These are phyloP conservation scores for Colletotrichum sp. DNA, from an alignment of 2,329 filamentous ascomycete genomes.

Conservation along the genomic window DNA sequence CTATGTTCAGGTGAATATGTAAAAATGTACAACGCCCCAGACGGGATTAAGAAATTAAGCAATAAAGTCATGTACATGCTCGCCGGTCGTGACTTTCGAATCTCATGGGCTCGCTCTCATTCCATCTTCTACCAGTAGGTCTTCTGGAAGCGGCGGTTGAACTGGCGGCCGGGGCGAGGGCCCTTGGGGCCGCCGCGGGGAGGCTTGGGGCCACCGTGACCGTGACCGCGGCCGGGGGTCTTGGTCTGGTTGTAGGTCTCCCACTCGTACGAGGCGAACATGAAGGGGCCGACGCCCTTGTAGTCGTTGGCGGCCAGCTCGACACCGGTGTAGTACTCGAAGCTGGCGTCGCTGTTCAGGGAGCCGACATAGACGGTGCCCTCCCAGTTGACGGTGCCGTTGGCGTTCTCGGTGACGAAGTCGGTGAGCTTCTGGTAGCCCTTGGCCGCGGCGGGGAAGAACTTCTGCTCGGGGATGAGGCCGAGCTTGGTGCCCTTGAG, in stretches of 20 bases:
- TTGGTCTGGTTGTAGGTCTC: constrained; percentile 21
- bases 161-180: neutral
- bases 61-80: constrained; percentile 14
- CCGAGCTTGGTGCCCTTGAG: constrained; percentile 31
- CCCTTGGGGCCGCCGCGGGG: neutral
- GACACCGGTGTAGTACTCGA: constrained; percentile 35
- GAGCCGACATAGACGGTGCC: constrained; percentile 59
- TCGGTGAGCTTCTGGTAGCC: constrained; percentile 43
- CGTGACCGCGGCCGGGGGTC: neutral
- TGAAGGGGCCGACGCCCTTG: constrained; percentile 24
- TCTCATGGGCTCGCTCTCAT: neutral
- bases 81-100: neutral
- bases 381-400: constrained; percentile 54
- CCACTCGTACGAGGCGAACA: constrained; percentile 25
- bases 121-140: neutral
- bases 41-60: constrained; percentile 3
- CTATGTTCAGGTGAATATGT: neutral
- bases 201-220: neutral
- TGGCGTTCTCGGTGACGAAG: constrained; percentile 50
- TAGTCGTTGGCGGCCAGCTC: constrained; percentile 21
- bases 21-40: neutral
- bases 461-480: constrained; percentile 42
- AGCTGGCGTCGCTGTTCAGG: constrained; percentile 53
- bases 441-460: constrained; percentile 35
- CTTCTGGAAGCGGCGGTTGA: constrained; percentile 10